phyloP scores from a whole-genome alignment of 345 rosid genomes.

The Aquilaria sinensis region DNA sequence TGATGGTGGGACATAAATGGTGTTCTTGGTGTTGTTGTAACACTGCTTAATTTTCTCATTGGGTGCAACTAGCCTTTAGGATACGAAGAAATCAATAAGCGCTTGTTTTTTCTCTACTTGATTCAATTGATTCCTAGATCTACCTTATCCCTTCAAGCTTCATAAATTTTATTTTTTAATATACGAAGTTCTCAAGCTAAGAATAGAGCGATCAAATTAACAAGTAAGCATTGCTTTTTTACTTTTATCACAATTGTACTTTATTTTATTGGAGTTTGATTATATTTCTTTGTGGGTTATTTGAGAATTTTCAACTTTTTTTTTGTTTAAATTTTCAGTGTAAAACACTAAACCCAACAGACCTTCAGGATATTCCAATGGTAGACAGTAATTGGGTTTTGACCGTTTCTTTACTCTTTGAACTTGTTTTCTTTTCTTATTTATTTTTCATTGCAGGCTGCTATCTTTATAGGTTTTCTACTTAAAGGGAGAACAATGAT shows the following conservation, averaged over 20 bases:
- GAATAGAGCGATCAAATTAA: conserved; percentile 8
- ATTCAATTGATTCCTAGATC: conserved; percentile 55
- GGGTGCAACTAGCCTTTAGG: conserved; percentile 3
- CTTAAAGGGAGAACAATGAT: conserved; percentile 4
- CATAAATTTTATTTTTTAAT: conserved; percentile 13
- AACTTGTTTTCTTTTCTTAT: conserved; percentile 11
- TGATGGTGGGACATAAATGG: background rate
- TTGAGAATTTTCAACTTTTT: conserved; percentile 4
- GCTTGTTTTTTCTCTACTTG: conserved; percentile 4
- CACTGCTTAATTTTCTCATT: conserved; percentile 8
- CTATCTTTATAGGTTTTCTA: conserved; percentile 10
- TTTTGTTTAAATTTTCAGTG: conserved; percentile 17
- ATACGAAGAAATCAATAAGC: too few relatives aligned
- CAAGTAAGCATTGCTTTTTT: conserved; percentile 25
- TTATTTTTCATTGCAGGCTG: conserved; percentile 17
- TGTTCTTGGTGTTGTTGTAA: background rate
- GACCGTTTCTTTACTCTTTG: conserved; percentile 18
- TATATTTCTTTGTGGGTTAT: conserved; percentile 11
- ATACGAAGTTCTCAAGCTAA: conserved; percentile 14
- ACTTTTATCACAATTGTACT: background rate
- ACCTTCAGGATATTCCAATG: conserved; percentile 26
- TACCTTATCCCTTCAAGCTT: conserved; percentile 21
- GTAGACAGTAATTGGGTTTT: conserved; percentile 21
- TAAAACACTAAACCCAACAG: conserved; percentile 9
- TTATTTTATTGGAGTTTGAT: conserved; percentile 8